Evolutionary conservation across 768 basidiomycete species (phyloP).

Genomic region (Suillus brevipes): DNA sequence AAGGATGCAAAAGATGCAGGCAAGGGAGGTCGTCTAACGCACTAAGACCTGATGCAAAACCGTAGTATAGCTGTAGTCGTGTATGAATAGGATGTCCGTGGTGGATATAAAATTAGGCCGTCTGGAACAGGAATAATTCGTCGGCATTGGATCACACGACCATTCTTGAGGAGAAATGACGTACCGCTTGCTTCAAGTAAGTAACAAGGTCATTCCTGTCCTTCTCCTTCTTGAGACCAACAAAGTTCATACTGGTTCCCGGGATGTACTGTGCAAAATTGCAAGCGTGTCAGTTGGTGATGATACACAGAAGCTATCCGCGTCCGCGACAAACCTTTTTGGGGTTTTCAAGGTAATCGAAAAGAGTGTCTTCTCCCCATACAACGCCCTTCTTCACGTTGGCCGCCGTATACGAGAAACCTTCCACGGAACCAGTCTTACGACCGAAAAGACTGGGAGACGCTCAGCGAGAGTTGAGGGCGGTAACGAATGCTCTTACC

Average conservation of each 20-base stretch:
- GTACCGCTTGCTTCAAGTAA: slow-evolving; percentile 72
- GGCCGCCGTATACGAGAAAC: slow-evolving; percentile 90
- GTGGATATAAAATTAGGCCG: slow-evolving; percentile 27
- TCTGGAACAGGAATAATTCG: slow-evolving; percentile 16
- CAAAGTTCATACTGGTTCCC: slow-evolving; percentile 98
- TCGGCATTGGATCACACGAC: not conserved
- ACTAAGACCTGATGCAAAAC: slow-evolving; percentile 30
- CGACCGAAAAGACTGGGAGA: slow-evolving; percentile 74
- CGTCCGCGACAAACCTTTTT: slow-evolving; percentile 69
- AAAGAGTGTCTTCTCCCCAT: slow-evolving; percentile 88
- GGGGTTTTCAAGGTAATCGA: slow-evolving; percentile 95
- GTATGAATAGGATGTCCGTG: slow-evolving; percentile 21
- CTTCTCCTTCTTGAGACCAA: slow-evolving; percentile 98
- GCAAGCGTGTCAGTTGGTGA: not conserved
- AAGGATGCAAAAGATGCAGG: slow-evolving; percentile 24
- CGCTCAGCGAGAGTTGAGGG: not conserved
- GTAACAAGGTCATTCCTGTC: slow-evolving; percentile 94
- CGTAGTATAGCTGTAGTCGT: slow-evolving; percentile 28
- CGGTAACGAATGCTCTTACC: slow-evolving; percentile 47
- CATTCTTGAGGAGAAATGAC: slow-evolving; percentile 25
- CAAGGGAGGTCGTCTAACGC: slow-evolving; percentile 33
- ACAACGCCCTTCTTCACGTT: slow-evolving; percentile 92
- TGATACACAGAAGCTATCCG: not conserved
- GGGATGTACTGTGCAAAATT: slow-evolving; percentile 73
- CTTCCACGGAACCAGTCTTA: slow-evolving; percentile 81